These are phyloP conservation scores for Penicillium freii DNA, from an alignment of 2,329 filamentous ascomycete genomes.

Conservation along the genomic window DNA sequence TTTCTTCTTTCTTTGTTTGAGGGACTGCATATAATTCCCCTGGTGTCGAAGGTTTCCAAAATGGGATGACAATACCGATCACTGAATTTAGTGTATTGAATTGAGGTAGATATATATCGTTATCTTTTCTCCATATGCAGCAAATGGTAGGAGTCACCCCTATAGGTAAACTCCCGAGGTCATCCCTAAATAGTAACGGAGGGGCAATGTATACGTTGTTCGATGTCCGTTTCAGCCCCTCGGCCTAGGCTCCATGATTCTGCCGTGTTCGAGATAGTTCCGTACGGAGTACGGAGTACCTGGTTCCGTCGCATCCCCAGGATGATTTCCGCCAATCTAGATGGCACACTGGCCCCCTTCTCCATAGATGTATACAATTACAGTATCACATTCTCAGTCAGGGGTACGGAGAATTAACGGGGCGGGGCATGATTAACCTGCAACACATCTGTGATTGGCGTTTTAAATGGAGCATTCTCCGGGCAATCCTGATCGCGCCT, in stretches of 20 bases:
- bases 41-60: constrained; percentile 18
- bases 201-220: not conserved
- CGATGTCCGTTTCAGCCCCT: not conserved
- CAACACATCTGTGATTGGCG: not conserved
- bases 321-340: not conserved
- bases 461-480: constrained; percentile 3
- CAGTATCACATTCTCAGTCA: not conserved
- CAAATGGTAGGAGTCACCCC: not conserved
- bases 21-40: constrained; percentile 26
- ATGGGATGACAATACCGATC: constrained; percentile 9
- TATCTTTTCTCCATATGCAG: not conserved
- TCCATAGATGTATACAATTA: not conserved
- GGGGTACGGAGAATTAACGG: constrained; percentile 9
- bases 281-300: not conserved
- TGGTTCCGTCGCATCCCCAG: not conserved
- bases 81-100: constrained; percentile 1
- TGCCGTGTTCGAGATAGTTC: not conserved
- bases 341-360: not conserved
- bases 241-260: not conserved
- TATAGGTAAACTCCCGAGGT: not conserved
- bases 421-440: not conserved
- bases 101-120: constrained; percentile 2
- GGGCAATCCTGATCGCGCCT: not conserved
- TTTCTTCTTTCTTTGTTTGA: constrained; percentile 17
- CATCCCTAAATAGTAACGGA: not conserved